A percentile compares a stretch with the other conserved stretches of the same genome.
These are phyloP conservation scores for Neopestalotiopsis sp. DNA, from an alignment of 2,329 filamentous ascomycete species.

Conservation along the genomic window DNA sequence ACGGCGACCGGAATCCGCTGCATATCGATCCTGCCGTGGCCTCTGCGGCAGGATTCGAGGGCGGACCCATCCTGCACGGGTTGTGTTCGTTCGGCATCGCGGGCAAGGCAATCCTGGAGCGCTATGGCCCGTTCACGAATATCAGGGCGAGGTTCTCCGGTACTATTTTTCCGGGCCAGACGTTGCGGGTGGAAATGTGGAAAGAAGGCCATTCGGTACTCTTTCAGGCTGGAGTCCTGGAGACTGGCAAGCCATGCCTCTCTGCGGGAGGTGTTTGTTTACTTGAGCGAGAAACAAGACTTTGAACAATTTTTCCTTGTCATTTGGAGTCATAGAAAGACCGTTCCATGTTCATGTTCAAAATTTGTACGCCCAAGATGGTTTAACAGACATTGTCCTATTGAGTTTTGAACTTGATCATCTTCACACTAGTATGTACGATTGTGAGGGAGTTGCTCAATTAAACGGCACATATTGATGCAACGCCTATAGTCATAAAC, in stretches of 20 bases:
- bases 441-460: no score
- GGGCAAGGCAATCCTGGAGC: conserved; percentile 87
- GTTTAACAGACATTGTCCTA: no score
- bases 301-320: no score
- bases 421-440: no score
- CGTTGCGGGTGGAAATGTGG: conserved; percentile 94
- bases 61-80: conserved; percentile 87
- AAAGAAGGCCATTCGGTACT: conserved; percentile 79
- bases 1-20: conserved; percentile 93
- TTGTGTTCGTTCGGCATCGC: conserved; percentile 93
- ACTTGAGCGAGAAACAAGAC: no score
- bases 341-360: no score
- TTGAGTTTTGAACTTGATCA: no score
- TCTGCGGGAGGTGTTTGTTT: no score
- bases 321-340: no score
- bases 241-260: conserved; percentile 77
- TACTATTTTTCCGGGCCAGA: conserved; percentile 84
- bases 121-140: conserved; percentile 83
- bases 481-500: no score
- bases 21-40: conserved; percentile 95
- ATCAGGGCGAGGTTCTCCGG: conserved; percentile 93
- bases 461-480: no score
- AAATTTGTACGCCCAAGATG: no score
- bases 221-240: conserved; percentile 89
- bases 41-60: conserved; percentile 92